Evolutionary conservation across 352 stramenopile species (phyloP).

Genomic region (Globisporangium cylindrosporum): DNA sequence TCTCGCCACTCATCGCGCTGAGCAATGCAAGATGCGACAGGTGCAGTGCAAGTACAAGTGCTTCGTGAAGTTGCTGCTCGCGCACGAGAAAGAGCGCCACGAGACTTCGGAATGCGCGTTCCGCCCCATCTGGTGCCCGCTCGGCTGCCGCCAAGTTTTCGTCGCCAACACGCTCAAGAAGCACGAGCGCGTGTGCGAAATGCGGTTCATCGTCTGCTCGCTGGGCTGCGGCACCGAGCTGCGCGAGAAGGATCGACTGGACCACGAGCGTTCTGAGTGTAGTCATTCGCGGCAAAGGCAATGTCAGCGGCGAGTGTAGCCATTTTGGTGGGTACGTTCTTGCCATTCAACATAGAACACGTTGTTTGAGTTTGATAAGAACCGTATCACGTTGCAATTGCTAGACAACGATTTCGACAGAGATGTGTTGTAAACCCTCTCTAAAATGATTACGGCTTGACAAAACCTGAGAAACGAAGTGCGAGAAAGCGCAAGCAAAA

Average conservation of each 20-base stretch:
- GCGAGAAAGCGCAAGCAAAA: too few species aligned
- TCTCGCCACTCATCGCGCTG: slow-evolving; percentile 38
- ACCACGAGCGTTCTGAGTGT: slow-evolving; percentile 39
- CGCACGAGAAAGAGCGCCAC: slow-evolving; percentile 53
- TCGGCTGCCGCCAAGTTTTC: slow-evolving; percentile 56
- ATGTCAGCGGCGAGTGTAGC: not conserved
- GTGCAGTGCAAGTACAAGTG: slow-evolving; percentile 52
- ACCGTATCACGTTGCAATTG: not conserved
- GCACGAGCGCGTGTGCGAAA: slow-evolving; percentile 54
- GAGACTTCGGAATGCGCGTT: slow-evolving; percentile 61
- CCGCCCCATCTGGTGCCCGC: slow-evolving; percentile 59
- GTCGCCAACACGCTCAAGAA: slow-evolving; percentile 42
- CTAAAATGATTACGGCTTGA: not conserved
- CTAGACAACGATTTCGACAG: not conserved
- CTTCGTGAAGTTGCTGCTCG: slow-evolving; percentile 45
- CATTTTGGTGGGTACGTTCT: not conserved
- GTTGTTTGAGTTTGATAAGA: not conserved
- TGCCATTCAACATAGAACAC: slow-evolving; percentile 8
- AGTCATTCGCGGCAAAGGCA: not conserved
- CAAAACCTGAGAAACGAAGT: slow-evolving; percentile 2
- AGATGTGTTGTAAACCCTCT: not conserved
- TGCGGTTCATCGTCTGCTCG: slow-evolving; percentile 57
- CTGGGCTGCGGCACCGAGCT: slow-evolving; percentile 61
- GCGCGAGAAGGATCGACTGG: slow-evolving; percentile 47
- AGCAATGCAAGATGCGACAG: slow-evolving; percentile 57